phyloP scores from a whole-genome alignment of 2,329 filamentous ascomycete genomes.

The Aureobasidium leucospermi region DNA sequence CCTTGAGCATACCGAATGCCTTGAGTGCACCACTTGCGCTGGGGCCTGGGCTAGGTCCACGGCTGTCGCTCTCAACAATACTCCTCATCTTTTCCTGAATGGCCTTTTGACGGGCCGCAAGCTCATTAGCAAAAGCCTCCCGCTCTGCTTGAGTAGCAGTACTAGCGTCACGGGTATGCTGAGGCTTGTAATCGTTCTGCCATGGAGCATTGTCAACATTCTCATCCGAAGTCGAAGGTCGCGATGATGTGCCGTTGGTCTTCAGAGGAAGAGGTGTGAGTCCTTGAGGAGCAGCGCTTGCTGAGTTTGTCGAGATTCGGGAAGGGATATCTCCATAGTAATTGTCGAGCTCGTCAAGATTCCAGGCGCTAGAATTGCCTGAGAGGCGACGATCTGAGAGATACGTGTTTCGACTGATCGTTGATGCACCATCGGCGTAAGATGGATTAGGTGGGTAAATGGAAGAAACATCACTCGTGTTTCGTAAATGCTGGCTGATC shows the following conservation, averaged over 20 bases:
- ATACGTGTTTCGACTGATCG: constrained; percentile 4
- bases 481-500: constrained; percentile 58
- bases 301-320: constrained; percentile 29
- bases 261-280: constrained; percentile 15
- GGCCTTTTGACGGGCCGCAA: constrained; percentile 61
- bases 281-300: constrained; percentile 19
- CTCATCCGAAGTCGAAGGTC: constrained; percentile 13
- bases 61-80: constrained; percentile 55
- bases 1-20: constrained; percentile 56
- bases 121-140: constrained; percentile 65
- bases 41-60: constrained; percentile 30
- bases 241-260: constrained; percentile 1
- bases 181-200: constrained; percentile 42
- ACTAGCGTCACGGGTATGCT: constrained; percentile 43
- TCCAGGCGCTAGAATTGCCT: constrained; percentile 37
- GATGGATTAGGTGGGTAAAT: constrained; percentile 51
- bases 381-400: constrained; percentile 5
- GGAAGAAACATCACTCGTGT: constrained; percentile 74
- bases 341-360: constrained; percentile 44
- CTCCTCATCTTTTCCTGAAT: constrained; percentile 68
- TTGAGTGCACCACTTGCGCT: constrained; percentile 39
- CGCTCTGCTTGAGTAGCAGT: constrained; percentile 49
- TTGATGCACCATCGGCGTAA: constrained; percentile 30
- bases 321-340: constrained; percentile 30
- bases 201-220: constrained; percentile 28